Evolutionary conservation across 768 basidiomycete genomes (phyloP).

Genomic region (Pisolithus tinctorius): DNA sequence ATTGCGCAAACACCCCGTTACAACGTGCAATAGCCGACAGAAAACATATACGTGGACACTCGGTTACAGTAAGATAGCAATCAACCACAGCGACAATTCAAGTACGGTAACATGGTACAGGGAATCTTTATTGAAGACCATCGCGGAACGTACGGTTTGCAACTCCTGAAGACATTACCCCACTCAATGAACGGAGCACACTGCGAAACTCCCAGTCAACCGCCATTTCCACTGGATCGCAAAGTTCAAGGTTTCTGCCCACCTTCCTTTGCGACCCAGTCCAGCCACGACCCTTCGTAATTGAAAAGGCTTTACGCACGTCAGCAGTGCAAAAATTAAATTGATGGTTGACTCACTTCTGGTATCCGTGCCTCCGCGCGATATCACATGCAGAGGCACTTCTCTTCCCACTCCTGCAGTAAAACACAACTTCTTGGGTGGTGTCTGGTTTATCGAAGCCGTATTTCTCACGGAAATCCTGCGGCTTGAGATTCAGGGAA

Average conservation of each 20-base stretch:
- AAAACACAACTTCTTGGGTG: slow-evolving; percentile 77
- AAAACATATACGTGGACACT: no score
- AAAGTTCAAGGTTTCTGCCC: slow-evolving; percentile 26
- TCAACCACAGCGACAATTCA: no score
- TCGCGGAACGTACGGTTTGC: no score
- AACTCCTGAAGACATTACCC: no score
- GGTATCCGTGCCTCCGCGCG: slow-evolving; percentile 75
- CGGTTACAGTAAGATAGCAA: no score
- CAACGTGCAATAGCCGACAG: neutral
- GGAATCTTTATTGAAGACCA: no score
- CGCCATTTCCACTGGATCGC: neutral
- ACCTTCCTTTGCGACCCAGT: slow-evolving; percentile 63
- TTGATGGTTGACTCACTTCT: slow-evolving; percentile 46
- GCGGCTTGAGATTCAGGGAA: slow-evolving; percentile 51
- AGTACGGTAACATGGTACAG: no score
- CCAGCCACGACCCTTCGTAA: slow-evolving; percentile 84
- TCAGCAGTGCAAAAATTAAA: neutral
- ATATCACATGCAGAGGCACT: slow-evolving; percentile 78
- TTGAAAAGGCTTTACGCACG: slow-evolving; percentile 46
- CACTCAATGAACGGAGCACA: neutral
- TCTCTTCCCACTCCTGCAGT: slow-evolving; percentile 85
- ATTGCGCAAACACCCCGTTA: neutral
- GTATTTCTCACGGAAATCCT: slow-evolving; percentile 53
- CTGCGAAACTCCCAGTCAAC: neutral
- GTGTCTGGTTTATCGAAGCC: slow-evolving; percentile 70